Percentiles rank a stretch among this genome's conserved stretches.
Evolutionary conservation across 2,329 filamentous ascomycete genomes (phyloP).

Genomic region (Microcyclospora tardicrescens): DNA sequence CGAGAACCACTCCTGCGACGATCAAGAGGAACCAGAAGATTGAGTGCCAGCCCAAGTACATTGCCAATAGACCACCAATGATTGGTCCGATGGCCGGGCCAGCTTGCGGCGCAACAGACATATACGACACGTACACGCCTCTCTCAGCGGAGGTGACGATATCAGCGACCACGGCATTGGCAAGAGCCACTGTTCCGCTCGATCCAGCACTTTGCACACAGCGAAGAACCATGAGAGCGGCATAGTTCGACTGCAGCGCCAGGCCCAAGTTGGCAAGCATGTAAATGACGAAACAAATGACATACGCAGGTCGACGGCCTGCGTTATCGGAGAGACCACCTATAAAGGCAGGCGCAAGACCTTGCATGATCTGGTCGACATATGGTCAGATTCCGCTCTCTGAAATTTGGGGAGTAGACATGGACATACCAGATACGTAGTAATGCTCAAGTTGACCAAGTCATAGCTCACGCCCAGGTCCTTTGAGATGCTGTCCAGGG

Average conservation of each 20-base stretch:
- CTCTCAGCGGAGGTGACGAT: slow-evolving; percentile 55
- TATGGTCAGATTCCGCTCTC: background rate
- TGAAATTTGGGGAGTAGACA: background rate
- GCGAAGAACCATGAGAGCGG: slow-evolving; percentile 44
- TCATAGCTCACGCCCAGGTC: slow-evolving; percentile 7
- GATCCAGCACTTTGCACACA: slow-evolving; percentile 52
- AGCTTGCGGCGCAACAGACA: slow-evolving; percentile 44
- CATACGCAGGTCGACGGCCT: slow-evolving; percentile 21
- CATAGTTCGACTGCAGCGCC: slow-evolving; percentile 22
- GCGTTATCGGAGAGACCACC: slow-evolving; percentile 20
- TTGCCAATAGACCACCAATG: slow-evolving; percentile 49
- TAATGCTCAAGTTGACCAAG: slow-evolving; percentile 9
- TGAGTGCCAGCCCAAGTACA: slow-evolving; percentile 48
- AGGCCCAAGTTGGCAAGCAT: slow-evolving; percentile 23
- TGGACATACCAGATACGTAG: slow-evolving; percentile 7
- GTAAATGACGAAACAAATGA: slow-evolving; percentile 22
- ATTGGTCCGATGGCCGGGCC: slow-evolving; percentile 43
- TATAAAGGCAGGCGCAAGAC: slow-evolving; percentile 21
- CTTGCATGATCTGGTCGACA: slow-evolving; percentile 16
- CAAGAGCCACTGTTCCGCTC: slow-evolving; percentile 57
- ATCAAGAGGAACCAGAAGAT: slow-evolving; percentile 38
- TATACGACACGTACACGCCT: slow-evolving; percentile 59
- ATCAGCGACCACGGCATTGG: slow-evolving; percentile 59
- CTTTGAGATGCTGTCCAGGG: slow-evolving; percentile 5
- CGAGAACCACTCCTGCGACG: slow-evolving; percentile 32